Conservation (phyloP, 2,329 filamentous ascomycete genomes). For the Ceratocystis albifundus region DNA sequence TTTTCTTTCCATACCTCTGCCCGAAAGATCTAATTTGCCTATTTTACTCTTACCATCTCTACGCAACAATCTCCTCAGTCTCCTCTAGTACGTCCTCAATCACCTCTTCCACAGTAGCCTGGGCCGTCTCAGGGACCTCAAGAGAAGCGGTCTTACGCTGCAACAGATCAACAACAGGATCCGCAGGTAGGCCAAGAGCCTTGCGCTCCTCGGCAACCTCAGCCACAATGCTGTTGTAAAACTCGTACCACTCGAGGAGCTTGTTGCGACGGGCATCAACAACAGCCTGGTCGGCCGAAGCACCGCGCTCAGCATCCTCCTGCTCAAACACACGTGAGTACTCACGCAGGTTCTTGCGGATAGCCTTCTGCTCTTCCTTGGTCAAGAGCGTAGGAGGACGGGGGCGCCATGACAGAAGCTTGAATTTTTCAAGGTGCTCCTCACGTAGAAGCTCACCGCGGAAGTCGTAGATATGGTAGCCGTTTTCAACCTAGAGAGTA, state of each 20-base stretch:
- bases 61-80: constrained; percentile 60
- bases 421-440: constrained; percentile 91
- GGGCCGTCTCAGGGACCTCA: constrained; percentile 47
- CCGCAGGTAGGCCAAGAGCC: constrained; percentile 52
- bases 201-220: constrained; percentile 62
- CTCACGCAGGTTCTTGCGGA: constrained; percentile 96
- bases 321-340: constrained; percentile 93
- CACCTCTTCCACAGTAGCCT: constrained; percentile 68
- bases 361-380: constrained; percentile 94
- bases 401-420: constrained; percentile 91
- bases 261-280: constrained; percentile 74
- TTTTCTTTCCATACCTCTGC: constrained; percentile 21
- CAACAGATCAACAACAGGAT: constrained; percentile 51
- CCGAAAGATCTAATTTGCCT: constrained; percentile 16
- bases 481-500: constrained; percentile 55
- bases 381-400: constrained; percentile 80
- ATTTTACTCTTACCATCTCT: constrained; percentile 24
- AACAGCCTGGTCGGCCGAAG: constrained; percentile 85
- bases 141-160: constrained; percentile 44
- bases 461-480: constrained; percentile 97
- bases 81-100: constrained; percentile 75
- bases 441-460: constrained; percentile 79
- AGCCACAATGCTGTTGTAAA: constrained; percentile 62
- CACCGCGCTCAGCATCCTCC: constrained; percentile 85
- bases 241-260: constrained; percentile 80